Base-by-base conservation (phyloP, 768 basidiomycete species). In the Lactarius psammicola region DNA sequence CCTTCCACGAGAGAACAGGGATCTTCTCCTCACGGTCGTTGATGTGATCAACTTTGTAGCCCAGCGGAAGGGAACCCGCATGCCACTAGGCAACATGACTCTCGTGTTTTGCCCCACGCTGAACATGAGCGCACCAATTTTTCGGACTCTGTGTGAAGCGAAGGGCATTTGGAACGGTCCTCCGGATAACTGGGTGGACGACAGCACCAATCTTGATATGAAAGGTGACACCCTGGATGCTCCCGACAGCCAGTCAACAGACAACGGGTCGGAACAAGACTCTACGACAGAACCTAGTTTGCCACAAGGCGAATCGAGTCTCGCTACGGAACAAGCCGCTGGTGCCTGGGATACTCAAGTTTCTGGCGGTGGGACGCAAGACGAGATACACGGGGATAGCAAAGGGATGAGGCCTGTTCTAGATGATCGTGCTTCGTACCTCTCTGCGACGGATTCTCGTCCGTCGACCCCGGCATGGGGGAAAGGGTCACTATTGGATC, bases 71-170 rank as follows among this genome's bases (percentile, higher is more conserved):
- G 84, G 86, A 71, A 98, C 94, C 40, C 93, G 92, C 77, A 98
- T 98, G 95, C 92, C 94, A 2, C 76, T 97, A 69, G 89, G 89
- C 74, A 97, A 97, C 72, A 75, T 98, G 70, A 78, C 95, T 56
- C 78, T 95, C 38, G 89, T 96, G 58, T 87, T 98, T 73, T 94
- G 91, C 68, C 95, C 95, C 8, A 93, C 87, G 73, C 75, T 95
- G 72, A 86, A 83, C 72, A 88, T 95, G 85, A 90, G 80, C 64
- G 90, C 90, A 18, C 81, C 87, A 1, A 73, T 94, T 31, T 75
- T 94, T 70, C 82, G 88, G 68, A 82, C 87, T 34, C 75, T 94
- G 3, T 90, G 90, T 70, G 91, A 94, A 73, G 82, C 82, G 10
- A 80, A 85, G 62, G 81, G 76, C 26, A 84, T 92, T 51, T 94